A percentile compares a stretch with the other conserved stretches of the same genome.
Evolutionary conservation across 1,139 yeast species (phyloP).

Genomic region (Taphrina pruni): DNA sequence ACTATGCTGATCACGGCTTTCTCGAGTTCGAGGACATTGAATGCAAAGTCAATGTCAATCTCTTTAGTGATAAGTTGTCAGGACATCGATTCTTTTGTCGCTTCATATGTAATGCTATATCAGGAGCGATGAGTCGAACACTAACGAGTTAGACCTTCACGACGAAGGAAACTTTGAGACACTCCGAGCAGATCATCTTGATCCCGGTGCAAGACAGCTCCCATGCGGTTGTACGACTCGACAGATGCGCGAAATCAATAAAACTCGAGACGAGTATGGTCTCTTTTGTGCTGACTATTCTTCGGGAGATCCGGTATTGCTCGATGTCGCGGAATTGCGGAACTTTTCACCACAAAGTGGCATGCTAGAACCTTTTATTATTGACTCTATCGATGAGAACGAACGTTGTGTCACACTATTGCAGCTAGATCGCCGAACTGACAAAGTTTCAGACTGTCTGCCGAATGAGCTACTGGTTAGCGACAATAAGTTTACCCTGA

Average conservation of each 20-base stretch:
- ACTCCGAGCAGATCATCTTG: background rate
- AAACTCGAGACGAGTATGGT: background rate
- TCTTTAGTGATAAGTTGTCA: background rate
- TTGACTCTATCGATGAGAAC: background rate
- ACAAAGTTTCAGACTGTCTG: background rate
- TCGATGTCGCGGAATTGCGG: background rate
- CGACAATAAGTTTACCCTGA: background rate
- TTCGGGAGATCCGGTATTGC: background rate
- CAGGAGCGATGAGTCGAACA: background rate
- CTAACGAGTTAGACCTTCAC: slow-evolving; percentile 12
- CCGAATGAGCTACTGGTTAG: slow-evolving; percentile 4
- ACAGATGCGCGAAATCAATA: background rate
- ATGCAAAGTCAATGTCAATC: slow-evolving; percentile 2
- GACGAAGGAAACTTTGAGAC: slow-evolving; percentile 17
- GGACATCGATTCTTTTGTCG: slow-evolving; percentile 10
- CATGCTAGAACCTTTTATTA: slow-evolving; percentile 8
- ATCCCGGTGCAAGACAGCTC: background rate
- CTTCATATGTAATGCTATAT: slow-evolving; percentile 1
- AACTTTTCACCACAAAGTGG: background rate
- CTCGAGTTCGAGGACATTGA: slow-evolving; percentile 15
- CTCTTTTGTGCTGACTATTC: slow-evolving; percentile 1
- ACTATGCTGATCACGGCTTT: background rate
- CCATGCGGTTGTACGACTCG: slow-evolving; percentile 9
- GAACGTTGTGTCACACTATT: background rate
- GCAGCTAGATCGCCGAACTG: background rate